These are phyloP conservation scores for Lentinula sp. DNA, from an alignment of 768 basidiomycete species.

Conservation along the genomic window DNA sequence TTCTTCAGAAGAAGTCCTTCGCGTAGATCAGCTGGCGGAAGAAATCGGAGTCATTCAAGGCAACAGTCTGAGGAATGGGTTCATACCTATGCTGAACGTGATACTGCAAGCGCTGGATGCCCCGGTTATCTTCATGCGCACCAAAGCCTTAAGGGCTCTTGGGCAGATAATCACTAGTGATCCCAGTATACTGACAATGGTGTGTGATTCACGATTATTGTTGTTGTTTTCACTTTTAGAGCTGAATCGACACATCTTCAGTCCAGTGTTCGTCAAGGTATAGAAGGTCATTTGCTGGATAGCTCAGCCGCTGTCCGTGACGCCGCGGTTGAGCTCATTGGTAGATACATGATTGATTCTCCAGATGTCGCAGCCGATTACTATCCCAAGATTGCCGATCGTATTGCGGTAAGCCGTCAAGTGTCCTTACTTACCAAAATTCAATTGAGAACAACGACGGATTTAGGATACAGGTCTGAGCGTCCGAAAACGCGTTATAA, in stretches of 20 bases:
- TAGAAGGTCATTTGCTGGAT: slow-evolving; percentile 88
- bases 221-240: not conserved
- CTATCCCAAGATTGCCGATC: slow-evolving; percentile 80
- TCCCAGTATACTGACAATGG: slow-evolving; percentile 70
- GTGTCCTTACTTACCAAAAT: not conserved
- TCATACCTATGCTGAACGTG: slow-evolving; percentile 76
- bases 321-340: slow-evolving; percentile 93
- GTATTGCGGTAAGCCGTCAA: slow-evolving; percentile 67
- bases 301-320: slow-evolving; percentile 93
- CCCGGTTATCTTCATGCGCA: slow-evolving; percentile 85
- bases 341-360: slow-evolving; percentile 92
- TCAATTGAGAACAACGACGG: not conserved
- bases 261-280: slow-evolving; percentile 76
- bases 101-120: slow-evolving; percentile 79
- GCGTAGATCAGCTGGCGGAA: slow-evolving; percentile 66
- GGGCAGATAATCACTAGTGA: slow-evolving; percentile 89
- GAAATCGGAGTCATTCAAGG: slow-evolving; percentile 69
- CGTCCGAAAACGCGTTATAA: slow-evolving; percentile 95
- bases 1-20: slow-evolving; percentile 63
- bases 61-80: slow-evolving; percentile 64
- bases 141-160: slow-evolving; percentile 87
- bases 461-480: slow-evolving; percentile 86
- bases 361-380: slow-evolving; percentile 88
- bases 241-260: slow-evolving; percentile 20
- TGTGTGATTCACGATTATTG: slow-evolving; percentile 27